Evolutionary conservation across 139 green algal genomes (phyloP).

Genomic region (Volvox reticuliferus): DNA sequence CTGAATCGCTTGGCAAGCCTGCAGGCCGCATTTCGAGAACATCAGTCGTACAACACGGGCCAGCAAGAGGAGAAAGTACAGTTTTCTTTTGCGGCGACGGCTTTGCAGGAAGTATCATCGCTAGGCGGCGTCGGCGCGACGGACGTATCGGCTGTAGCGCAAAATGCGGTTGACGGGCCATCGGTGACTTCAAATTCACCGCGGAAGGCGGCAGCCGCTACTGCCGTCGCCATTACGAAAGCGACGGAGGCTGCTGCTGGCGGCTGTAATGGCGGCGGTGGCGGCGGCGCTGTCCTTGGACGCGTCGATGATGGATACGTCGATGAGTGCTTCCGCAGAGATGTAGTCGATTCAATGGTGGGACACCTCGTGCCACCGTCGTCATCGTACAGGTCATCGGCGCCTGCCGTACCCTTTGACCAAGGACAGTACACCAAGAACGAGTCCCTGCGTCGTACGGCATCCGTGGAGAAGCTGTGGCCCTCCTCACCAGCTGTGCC

Average conservation of each 20-base stretch:
- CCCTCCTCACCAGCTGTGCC: not conserved
- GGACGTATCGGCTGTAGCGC: not conserved
- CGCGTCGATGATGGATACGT: not conserved
- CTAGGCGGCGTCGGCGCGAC: not conserved
- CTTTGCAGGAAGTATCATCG: too few relatives aligned
- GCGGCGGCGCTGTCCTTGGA: not conserved
- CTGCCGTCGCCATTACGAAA: not conserved
- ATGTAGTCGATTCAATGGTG: not conserved
- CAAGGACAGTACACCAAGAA: not conserved
- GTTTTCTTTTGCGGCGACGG: not conserved
- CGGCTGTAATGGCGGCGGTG: not conserved
- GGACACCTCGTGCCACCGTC: not conserved
- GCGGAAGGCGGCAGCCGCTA: not conserved
- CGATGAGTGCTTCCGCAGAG: not conserved
- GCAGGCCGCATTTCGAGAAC: not conserved
- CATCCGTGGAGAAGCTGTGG: not conserved
- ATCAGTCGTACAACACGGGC: not conserved
- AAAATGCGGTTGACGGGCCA: not conserved
- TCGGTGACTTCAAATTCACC: not conserved
- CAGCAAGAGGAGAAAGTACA: not conserved
- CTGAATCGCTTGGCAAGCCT: constrained; percentile 20
- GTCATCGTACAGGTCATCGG: not conserved
- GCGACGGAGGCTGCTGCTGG: not conserved
- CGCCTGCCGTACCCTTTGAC: not conserved
- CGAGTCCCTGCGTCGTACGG: constrained; percentile 9